phyloP scores from a whole-genome alignment of 441 rosid genomes.

The Aleurites moluccanus region DNA sequence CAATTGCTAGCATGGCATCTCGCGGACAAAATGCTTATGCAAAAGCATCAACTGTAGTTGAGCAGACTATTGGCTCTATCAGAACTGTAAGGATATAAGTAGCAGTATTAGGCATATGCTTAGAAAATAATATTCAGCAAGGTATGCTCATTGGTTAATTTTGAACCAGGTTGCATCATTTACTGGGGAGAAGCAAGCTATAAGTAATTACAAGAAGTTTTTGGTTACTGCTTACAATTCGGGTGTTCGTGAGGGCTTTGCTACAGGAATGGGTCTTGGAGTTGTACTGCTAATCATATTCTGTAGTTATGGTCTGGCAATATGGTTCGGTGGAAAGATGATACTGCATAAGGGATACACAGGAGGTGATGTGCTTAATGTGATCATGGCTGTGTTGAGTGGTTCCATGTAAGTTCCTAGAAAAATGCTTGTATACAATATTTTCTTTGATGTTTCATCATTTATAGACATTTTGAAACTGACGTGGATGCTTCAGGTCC shows the following conservation, averaged over 20 bases:
- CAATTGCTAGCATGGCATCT: constrained; percentile 51
- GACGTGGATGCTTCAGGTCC: constrained; percentile 44
- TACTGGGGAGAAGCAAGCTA: constrained; percentile 73
- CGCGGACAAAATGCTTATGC: constrained; percentile 75
- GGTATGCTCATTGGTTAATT: background rate
- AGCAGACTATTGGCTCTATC: constrained; percentile 78
- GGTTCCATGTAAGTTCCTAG: constrained; percentile 63
- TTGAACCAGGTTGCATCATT: constrained; percentile 70
- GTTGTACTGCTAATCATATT: constrained; percentile 36
- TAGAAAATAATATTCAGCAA: constrained; percentile 23
- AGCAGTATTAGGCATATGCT: background rate
- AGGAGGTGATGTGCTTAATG: constrained; percentile 64
- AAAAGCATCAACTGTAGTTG: constrained; percentile 61
- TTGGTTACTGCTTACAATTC: constrained; percentile 60
- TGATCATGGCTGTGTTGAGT: constrained; percentile 62
- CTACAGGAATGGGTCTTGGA: constrained; percentile 68
- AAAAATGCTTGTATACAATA: background rate
- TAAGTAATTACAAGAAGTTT: constrained; percentile 52
- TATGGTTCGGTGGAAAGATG: constrained; percentile 82
- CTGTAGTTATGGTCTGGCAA: constrained; percentile 58
- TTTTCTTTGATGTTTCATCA: background rate
- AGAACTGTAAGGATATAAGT: constrained; percentile 35
- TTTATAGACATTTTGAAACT: background rate
- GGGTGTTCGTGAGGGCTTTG: constrained; percentile 60
- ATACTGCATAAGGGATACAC: constrained; percentile 60